These are phyloP conservation scores for Pleurotus sapidus DNA, from an alignment of 768 basidiomycete genomes.

Conservation along the genomic window DNA sequence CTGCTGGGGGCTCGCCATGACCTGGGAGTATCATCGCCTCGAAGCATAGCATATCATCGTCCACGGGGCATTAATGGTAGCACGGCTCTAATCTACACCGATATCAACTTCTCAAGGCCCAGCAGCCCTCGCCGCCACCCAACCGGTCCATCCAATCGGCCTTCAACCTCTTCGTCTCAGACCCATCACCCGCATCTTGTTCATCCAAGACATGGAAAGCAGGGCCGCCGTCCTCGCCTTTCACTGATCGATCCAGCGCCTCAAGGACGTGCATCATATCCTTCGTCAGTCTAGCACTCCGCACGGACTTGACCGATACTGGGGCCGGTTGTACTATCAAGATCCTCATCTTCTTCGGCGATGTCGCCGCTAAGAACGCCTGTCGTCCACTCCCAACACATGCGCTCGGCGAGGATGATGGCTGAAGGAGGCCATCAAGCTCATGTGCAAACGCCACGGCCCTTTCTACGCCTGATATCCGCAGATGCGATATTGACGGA, in stretches of 20 bases:
- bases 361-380: slow-evolving; percentile 18
- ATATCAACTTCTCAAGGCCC: neutral
- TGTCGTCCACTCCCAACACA: too few relatives aligned
- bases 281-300: slow-evolving; percentile 21
- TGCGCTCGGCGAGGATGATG: neutral
- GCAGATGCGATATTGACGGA: slow-evolving; percentile 35
- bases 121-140: slow-evolving; percentile 12
- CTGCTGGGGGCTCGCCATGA: too few relatives aligned
- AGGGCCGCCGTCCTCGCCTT: neutral
- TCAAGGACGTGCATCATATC: slow-evolving; percentile 25
- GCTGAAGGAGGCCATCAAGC: slow-evolving; percentile 28
- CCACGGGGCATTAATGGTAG: too few relatives aligned
- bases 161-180: slow-evolving; percentile 10
- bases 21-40: too few relatives aligned
- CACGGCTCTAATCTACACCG: too few relatives aligned
- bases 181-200: neutral
- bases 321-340: slow-evolving; percentile 27
- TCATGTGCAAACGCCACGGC: slow-evolving; percentile 41
- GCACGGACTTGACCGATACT: slow-evolving; percentile 10
- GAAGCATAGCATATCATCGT: too few relatives aligned
- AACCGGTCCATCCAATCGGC: slow-evolving; percentile 18
- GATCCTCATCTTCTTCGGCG: slow-evolving; percentile 20
- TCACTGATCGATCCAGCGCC: neutral
- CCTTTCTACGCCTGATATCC: slow-evolving; percentile 39
- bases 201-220: neutral